Conservation (phyloP, 768 basidiomycete genomes). For the Termitomyces heimii region DNA sequence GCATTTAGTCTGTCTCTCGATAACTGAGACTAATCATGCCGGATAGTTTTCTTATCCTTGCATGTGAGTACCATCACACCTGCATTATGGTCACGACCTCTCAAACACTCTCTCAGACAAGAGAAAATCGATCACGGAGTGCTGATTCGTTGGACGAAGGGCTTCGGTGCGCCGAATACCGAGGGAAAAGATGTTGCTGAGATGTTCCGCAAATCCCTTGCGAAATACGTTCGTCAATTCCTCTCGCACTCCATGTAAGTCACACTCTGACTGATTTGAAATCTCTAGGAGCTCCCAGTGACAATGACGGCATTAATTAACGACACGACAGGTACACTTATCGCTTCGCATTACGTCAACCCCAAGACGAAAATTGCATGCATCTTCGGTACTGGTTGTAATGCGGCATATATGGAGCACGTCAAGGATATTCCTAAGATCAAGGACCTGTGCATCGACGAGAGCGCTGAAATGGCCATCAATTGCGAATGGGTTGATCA, state of each 20-base stretch:
- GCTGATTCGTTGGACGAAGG: constrained; percentile 99
- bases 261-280: neutral
- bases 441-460: constrained; percentile 61
- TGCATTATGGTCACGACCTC: neutral
- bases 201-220: constrained; percentile 84
- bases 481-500: constrained; percentile 90
- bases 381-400: constrained; percentile 98
- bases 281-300: constrained; percentile 70
- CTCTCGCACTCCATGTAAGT: neutral
- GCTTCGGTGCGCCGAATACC: constrained; percentile 87
- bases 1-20: constrained; percentile 17
- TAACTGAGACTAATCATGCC: constrained; percentile 55
- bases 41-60: constrained; percentile 41
- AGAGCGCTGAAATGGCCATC: constrained; percentile 76
- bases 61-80: neutral
- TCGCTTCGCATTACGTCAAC: constrained; percentile 95
- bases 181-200: constrained; percentile 91
- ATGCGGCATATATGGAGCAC: constrained; percentile 97
- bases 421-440: constrained; percentile 85
- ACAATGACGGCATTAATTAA: constrained; percentile 87
- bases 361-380: constrained; percentile 87
- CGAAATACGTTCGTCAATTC: constrained; percentile 59
- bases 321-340: constrained; percentile 96
- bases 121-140: constrained; percentile 88
- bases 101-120: constrained; percentile 48